Evolutionary conservation across 306 rosid species (phyloP).

Genomic region (Cucurbita moschata): DNA sequence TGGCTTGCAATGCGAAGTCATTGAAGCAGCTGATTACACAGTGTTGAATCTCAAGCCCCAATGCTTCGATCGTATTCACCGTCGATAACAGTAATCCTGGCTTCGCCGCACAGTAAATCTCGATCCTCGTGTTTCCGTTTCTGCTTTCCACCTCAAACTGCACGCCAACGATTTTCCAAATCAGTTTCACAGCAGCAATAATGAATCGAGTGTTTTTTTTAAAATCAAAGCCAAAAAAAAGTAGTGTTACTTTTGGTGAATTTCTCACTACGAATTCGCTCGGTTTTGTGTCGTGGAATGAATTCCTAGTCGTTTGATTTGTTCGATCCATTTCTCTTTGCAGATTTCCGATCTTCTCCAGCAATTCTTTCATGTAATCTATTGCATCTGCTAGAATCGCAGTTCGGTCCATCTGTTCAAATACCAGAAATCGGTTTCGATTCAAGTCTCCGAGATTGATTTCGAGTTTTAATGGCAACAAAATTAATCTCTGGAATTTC

Average conservation of each 20-base stretch:
- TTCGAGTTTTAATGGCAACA: too few relatives aligned
- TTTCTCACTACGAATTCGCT: constrained; percentile 54
- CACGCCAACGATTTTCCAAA: neutral
- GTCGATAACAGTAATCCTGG: constrained; percentile 62
- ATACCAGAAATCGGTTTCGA: neutral
- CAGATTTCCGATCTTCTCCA: constrained; percentile 55
- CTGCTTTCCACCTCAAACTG: constrained; percentile 81
- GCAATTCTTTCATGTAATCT: constrained; percentile 83
- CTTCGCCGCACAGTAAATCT: constrained; percentile 73
- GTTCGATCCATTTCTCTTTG: constrained; percentile 40
- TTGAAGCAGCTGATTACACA: constrained; percentile 84
- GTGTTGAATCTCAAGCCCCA: constrained; percentile 88
- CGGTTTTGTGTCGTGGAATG: constrained; percentile 44
- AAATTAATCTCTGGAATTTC: too few relatives aligned
- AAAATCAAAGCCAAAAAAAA: neutral
- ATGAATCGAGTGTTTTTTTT: neutral
- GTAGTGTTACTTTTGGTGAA: constrained; percentile 55
- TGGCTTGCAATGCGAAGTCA: constrained; percentile 91
- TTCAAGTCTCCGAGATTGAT: neutral
- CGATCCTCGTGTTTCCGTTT: constrained; percentile 42
- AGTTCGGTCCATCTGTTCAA: constrained; percentile 82
- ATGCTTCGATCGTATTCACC: constrained; percentile 62
- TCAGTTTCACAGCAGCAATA: neutral
- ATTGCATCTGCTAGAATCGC: constrained; percentile 89
- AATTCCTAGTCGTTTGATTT: constrained; percentile 16